Evolutionary conservation across 2,329 filamentous ascomycete genomes (phyloP).

Genomic region (Exophiala spinifera): DNA sequence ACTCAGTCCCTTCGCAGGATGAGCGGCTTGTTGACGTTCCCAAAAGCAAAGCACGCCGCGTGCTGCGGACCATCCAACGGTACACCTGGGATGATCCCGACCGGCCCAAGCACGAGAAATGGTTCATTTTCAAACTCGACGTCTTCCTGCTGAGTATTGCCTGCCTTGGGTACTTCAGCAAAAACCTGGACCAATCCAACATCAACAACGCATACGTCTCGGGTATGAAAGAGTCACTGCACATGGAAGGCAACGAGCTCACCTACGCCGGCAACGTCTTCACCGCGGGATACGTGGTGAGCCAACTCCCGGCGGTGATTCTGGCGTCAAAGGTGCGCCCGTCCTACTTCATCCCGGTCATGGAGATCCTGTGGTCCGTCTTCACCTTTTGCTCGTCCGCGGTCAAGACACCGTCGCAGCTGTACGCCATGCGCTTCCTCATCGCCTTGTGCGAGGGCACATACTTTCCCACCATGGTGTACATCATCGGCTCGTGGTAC

Average conservation of each 20-base stretch:
- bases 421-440: constrained; percentile 23
- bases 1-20: not conserved
- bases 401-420: constrained; percentile 32
- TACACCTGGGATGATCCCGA: constrained; percentile 54
- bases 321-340: constrained; percentile 33
- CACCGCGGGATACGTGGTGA: constrained; percentile 57
- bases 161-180: constrained; percentile 32
- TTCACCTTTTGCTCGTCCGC: constrained; percentile 32
- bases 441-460: constrained; percentile 21
- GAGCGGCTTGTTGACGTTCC: not conserved
- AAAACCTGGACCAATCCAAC: constrained; percentile 25
- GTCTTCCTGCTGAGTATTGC: constrained; percentile 31
- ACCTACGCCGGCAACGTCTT: constrained; percentile 36
- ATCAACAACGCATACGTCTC: constrained; percentile 30
- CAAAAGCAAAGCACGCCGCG: not conserved
- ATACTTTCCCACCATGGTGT: constrained; percentile 35
- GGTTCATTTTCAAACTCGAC: constrained; percentile 34
- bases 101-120: constrained; percentile 47
- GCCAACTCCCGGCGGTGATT: constrained; percentile 41
- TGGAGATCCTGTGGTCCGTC: constrained; percentile 33
- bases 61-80: not conserved
- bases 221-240: constrained; percentile 47
- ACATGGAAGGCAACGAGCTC: constrained; percentile 50
- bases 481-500: constrained; percentile 28
- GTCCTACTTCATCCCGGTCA: constrained; percentile 31